Percentiles rank a stretch among this genome's conserved stretches.
These are phyloP conservation scores for Radiomyces spectabilis DNA, from an alignment of 192 early-diverging fungal species.

Conservation along the genomic window DNA sequence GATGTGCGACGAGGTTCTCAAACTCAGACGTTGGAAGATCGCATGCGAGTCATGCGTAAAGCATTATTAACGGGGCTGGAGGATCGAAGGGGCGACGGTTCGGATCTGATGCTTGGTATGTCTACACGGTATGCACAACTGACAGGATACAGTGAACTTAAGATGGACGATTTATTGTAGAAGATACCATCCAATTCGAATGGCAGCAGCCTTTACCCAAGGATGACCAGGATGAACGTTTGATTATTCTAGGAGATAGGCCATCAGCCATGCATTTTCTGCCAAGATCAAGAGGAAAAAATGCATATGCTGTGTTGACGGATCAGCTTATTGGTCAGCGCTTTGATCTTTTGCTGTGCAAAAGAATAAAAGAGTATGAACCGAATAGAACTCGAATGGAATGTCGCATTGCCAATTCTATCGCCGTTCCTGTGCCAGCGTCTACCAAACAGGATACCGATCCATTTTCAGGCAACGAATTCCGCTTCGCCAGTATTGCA, in stretches of 20 bases:
- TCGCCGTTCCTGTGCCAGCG: slow-evolving; percentile 27
- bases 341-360: slow-evolving; percentile 38
- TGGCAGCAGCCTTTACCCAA: too few species aligned
- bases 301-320: slow-evolving; percentile 30
- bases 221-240: background rate
- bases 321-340: slow-evolving; percentile 21
- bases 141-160: too few species aligned
- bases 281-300: slow-evolving; percentile 14
- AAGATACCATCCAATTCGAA: too few species aligned
- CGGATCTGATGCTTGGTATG: background rate
- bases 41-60: slow-evolving; percentile 53
- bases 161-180: too few species aligned
- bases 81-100: slow-evolving; percentile 4
- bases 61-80: slow-evolving; percentile 43
- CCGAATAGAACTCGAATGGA: slow-evolving; percentile 8
- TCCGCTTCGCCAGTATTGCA: slow-evolving; percentile 29
- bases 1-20: slow-evolving; percentile 44
- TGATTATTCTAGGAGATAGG: too few species aligned
- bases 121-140: too few species aligned
- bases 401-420: slow-evolving; percentile 18
- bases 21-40: slow-evolving; percentile 41
- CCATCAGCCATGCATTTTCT: slow-evolving; percentile 24
- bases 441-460: slow-evolving; percentile 7
- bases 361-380: slow-evolving; percentile 18
- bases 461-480: slow-evolving; percentile 24